A percentile compares a stretch with the other conserved stretches of the same genome.
phyloP scores from a whole-genome alignment of 176 grass and related monocot species.

The Carex scoparia region DNA sequence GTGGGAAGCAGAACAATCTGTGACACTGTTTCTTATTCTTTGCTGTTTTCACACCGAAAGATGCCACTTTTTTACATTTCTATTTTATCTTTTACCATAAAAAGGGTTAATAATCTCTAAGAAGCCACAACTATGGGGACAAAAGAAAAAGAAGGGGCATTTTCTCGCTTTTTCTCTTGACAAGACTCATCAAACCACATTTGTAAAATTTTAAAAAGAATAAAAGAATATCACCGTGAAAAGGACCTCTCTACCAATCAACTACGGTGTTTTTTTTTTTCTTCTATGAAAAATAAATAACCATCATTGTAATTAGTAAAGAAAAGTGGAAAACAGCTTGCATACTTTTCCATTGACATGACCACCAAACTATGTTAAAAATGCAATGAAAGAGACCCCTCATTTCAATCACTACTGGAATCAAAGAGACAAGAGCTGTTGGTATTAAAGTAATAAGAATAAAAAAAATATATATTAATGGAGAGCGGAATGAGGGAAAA shows the following conservation, averaged over 20 bases:
- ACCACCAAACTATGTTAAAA: slow-evolving; percentile 26
- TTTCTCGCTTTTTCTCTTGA: slow-evolving; percentile 42
- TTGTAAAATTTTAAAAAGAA: slow-evolving; percentile 1
- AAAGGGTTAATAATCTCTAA: slow-evolving; percentile 22
- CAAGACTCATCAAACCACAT: slow-evolving; percentile 35
- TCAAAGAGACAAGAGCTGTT: slow-evolving; percentile 18
- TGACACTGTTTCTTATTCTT: slow-evolving; percentile 15
- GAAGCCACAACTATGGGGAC: slow-evolving; percentile 32
- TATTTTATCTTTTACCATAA: slow-evolving; percentile 19
- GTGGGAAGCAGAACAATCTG: not conserved
- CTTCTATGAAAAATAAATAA: not conserved
- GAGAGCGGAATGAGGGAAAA: not conserved
- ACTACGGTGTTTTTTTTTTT: not conserved
- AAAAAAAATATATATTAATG: not conserved
- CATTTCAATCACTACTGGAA: slow-evolving; percentile 34
- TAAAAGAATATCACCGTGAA: slow-evolving; percentile 14
- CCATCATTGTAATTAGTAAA: slow-evolving; percentile 13
- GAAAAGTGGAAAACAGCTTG: slow-evolving; percentile 24
- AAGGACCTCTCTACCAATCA: slow-evolving; percentile 15
- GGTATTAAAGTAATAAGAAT: not conserved
- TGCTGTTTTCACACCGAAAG: slow-evolving; percentile 20
- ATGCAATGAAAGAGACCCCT: slow-evolving; percentile 21
- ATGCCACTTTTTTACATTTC: slow-evolving; percentile 17
- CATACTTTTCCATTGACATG: slow-evolving; percentile 27
- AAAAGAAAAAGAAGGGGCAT: slow-evolving; percentile 43